phyloP scores from a whole-genome alignment of 202 grass and related monocot genomes.

The Elaeis oleifera region DNA sequence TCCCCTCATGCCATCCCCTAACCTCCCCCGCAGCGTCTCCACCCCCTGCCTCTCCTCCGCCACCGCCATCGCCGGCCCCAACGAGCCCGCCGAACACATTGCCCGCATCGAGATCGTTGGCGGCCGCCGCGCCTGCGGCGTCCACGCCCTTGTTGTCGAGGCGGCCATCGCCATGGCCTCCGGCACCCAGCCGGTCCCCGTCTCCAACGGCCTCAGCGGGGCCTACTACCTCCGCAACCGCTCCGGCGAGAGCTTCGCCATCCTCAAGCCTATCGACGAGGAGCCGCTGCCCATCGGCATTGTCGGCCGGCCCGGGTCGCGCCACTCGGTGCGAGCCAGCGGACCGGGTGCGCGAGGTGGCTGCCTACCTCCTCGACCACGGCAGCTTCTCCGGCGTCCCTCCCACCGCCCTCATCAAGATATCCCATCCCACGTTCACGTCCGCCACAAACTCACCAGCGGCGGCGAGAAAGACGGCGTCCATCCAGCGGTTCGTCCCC shows the following conservation, averaged over 20 bases:
- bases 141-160: conserved; percentile 28
- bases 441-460: not conserved
- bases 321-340: not conserved
- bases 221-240: conserved; percentile 20
- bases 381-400: conserved; percentile 62
- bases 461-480: conserved; percentile 27
- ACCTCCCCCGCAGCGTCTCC: conserved; percentile 54
- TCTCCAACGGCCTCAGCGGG: conserved; percentile 28
- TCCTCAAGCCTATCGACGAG: conserved; percentile 66
- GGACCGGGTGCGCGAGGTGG: conserved; percentile 65
- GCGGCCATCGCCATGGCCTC: conserved; percentile 28
- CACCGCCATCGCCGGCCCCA: conserved; percentile 11
- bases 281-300: not conserved
- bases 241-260: conserved; percentile 50
- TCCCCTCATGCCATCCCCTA: conserved; percentile 19
- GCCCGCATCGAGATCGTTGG: conserved; percentile 43
- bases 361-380: conserved; percentile 86
- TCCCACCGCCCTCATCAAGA: conserved; percentile 64
- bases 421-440: conserved; percentile 30
- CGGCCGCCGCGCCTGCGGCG: conserved; percentile 32
- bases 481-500: conserved; percentile 74
- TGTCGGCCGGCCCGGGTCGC: not conserved
- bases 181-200: conserved; percentile 38
- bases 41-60: conserved; percentile 62
- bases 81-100: conserved; percentile 22